Percentiles rank a stretch among this genome's conserved stretches.
These are phyloP conservation scores for Kazachstania martiniae DNA, from an alignment of 805 yeast species.

Conservation along the genomic window DNA sequence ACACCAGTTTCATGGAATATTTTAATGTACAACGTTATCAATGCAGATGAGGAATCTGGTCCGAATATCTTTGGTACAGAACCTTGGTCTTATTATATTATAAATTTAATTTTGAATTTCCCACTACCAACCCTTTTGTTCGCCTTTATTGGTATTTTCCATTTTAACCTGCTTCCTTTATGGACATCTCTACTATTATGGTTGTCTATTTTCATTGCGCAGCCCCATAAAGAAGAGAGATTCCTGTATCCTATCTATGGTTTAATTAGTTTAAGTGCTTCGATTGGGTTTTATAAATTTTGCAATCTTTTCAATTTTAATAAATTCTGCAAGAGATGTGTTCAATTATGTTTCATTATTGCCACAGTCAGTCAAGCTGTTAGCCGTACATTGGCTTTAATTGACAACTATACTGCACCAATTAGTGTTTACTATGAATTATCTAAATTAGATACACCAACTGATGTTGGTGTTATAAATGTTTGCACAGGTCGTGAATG, in stretches of 20 bases:
- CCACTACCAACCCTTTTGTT: slow-evolving; percentile 32
- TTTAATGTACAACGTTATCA: slow-evolving; percentile 67
- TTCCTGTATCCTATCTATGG: slow-evolving; percentile 82
- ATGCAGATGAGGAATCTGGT: slow-evolving; percentile 56
- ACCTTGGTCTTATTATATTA: slow-evolving; percentile 58
- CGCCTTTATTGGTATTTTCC: slow-evolving; percentile 23
- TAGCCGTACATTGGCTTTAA: slow-evolving; percentile 49
- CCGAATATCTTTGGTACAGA: slow-evolving; percentile 89
- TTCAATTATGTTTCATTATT: slow-evolving; percentile 9
- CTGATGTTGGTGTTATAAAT: slow-evolving; percentile 26
- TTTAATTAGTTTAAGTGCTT: slow-evolving; percentile 50
- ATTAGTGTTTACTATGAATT: slow-evolving; percentile 41
- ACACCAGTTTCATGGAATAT: slow-evolving; percentile 74
- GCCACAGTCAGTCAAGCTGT: slow-evolving; percentile 25
- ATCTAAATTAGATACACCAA: slow-evolving; percentile 1
- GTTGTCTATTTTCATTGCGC: slow-evolving; percentile 53
- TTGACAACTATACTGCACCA: slow-evolving; percentile 65
- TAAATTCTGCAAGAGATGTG: slow-evolving; percentile 3
- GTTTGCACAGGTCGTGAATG: slow-evolving; percentile 93
- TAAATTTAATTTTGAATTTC: slow-evolving; percentile 66
- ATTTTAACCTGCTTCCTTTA: slow-evolving; percentile 21
- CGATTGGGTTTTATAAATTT: slow-evolving; percentile 32
- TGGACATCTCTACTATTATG: slow-evolving; percentile 51
- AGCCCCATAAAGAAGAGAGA: slow-evolving; percentile 91
- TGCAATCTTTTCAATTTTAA: slow-evolving; percentile 7